phyloP scores from a whole-genome alignment of 495 filamentous ascomycete species.

The Penicillium samsonianum region DNA sequence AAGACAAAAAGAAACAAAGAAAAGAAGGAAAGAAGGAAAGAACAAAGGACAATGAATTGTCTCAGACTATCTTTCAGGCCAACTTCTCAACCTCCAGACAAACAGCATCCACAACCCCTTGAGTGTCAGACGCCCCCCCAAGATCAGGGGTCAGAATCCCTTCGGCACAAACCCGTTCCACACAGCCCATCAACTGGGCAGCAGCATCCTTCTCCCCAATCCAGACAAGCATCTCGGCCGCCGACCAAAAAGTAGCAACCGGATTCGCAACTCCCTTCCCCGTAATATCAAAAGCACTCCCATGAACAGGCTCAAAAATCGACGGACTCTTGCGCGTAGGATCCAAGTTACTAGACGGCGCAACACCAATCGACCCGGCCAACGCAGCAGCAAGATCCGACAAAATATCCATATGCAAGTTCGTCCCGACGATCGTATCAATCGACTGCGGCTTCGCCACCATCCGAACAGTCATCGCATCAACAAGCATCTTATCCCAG shows the following conservation, averaged over 20 bases:
- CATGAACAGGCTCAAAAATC: slow-evolving; percentile 65
- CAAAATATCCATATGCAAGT: slow-evolving; percentile 53
- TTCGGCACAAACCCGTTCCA: slow-evolving; percentile 56
- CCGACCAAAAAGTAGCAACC: slow-evolving; percentile 64
- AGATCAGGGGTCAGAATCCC: slow-evolving; percentile 58
- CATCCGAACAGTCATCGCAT: slow-evolving; percentile 56
- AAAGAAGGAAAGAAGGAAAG: background rate
- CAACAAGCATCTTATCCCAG: slow-evolving; percentile 54
- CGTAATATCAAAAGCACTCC: slow-evolving; percentile 64
- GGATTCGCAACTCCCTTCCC: slow-evolving; percentile 68
- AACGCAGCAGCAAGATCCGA: slow-evolving; percentile 53
- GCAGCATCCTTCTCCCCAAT: slow-evolving; percentile 55
- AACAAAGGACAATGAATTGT: slow-evolving; percentile 7
- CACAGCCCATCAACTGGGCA: slow-evolving; percentile 50
- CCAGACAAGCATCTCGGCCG: slow-evolving; percentile 64
- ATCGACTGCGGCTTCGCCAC: slow-evolving; percentile 47
- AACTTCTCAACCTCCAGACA: slow-evolving; percentile 50
- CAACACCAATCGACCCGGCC: slow-evolving; percentile 52
- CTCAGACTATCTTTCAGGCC: slow-evolving; percentile 11
- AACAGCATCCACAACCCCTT: slow-evolving; percentile 57
- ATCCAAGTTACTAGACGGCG: slow-evolving; percentile 58
- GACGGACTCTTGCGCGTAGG: slow-evolving; percentile 56
- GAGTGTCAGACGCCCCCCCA: slow-evolving; percentile 51
- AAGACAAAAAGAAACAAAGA: background rate
- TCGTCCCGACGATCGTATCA: slow-evolving; percentile 54